Percentiles rank a stretch among this genome's conserved stretches.
These are phyloP conservation scores for Alternaria sp. DNA, from an alignment of 2,329 filamentous ascomycete species.

Conservation along the genomic window DNA sequence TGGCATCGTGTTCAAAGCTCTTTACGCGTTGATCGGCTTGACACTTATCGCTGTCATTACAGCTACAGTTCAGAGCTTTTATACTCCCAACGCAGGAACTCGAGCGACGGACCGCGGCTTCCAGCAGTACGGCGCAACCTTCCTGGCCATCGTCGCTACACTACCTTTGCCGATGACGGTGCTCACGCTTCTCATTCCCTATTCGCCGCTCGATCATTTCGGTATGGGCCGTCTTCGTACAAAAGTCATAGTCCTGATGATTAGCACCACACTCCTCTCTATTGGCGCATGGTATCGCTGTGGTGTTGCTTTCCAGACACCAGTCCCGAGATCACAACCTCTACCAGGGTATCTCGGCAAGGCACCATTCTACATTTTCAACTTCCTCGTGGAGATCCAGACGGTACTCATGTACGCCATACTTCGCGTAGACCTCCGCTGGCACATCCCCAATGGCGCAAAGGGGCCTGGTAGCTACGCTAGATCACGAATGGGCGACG, in stretches of 20 bases:
- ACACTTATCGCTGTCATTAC: slow-evolving; percentile 72
- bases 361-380: slow-evolving; percentile 79
- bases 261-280: slow-evolving; percentile 65
- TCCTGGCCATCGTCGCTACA: slow-evolving; percentile 70
- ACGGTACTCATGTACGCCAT: slow-evolving; percentile 72
- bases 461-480: slow-evolving; percentile 52
- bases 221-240: slow-evolving; percentile 70
- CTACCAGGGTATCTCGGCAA: slow-evolving; percentile 76
- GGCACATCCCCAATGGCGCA: slow-evolving; percentile 75
- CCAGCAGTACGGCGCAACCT: slow-evolving; percentile 67
- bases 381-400: slow-evolving; percentile 75
- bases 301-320: slow-evolving; percentile 62
- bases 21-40: slow-evolving; percentile 65
- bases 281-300: slow-evolving; percentile 74
- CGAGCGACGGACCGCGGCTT: slow-evolving; percentile 65
- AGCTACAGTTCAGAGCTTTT: slow-evolving; percentile 69
- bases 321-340: slow-evolving; percentile 53
- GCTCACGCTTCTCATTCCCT: slow-evolving; percentile 56
- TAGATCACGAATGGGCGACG: slow-evolving; percentile 12
- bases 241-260: slow-evolving; percentile 70
- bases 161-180: slow-evolving; percentile 67
- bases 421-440: slow-evolving; percentile 74
- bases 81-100: slow-evolving; percentile 63
- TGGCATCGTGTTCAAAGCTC: slow-evolving; percentile 60
- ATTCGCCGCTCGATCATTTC: slow-evolving; percentile 61